phyloP scores from a whole-genome alignment of 352 stramenopile genomes.

The Globisporangium radiosum region DNA sequence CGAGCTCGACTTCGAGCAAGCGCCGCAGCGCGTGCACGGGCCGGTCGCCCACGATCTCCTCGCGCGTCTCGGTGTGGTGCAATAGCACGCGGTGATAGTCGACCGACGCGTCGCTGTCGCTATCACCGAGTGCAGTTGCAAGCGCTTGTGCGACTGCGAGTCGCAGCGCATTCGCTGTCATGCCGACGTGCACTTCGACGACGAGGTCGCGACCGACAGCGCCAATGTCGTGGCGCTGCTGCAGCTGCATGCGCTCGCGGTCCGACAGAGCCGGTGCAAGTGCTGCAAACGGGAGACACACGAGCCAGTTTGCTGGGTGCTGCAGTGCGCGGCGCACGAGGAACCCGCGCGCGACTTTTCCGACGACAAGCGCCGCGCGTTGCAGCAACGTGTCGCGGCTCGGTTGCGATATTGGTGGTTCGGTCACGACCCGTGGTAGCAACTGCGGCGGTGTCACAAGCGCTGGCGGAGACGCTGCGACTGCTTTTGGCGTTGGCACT shows the following conservation, averaged over 20 bases:
- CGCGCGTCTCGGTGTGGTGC: constrained; percentile 17
- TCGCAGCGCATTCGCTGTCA: constrained; percentile 59
- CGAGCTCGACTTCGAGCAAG: constrained; percentile 34
- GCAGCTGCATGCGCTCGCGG: constrained; percentile 17
- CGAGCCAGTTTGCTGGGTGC: constrained; percentile 45
- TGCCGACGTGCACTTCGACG: constrained; percentile 33
- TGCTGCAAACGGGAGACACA: constrained; percentile 26
- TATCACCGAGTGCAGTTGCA: constrained; percentile 1
- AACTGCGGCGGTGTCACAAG: not conserved
- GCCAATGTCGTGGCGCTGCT: constrained; percentile 1
- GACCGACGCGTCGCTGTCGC: constrained; percentile 2
- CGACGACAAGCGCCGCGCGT: constrained; percentile 36
- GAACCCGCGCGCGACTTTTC: constrained; percentile 46
- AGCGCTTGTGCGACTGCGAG: constrained; percentile 35
- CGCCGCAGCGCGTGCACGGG: constrained; percentile 18
- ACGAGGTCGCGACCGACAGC: constrained; percentile 13
- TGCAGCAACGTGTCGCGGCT: constrained; percentile 17
- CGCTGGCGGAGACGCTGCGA: not conserved
- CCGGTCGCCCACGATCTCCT: constrained; percentile 22
- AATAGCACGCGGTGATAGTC: constrained; percentile 37
- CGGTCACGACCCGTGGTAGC: not conserved
- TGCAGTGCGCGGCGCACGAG: constrained; percentile 26
- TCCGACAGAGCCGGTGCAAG: constrained; percentile 28
- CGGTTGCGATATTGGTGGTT: not conserved
- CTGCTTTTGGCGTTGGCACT: not conserved